These are phyloP conservation scores for Scheffersomyces insectosa DNA, from an alignment of 1,139 yeast species.

Conservation along the genomic window DNA sequence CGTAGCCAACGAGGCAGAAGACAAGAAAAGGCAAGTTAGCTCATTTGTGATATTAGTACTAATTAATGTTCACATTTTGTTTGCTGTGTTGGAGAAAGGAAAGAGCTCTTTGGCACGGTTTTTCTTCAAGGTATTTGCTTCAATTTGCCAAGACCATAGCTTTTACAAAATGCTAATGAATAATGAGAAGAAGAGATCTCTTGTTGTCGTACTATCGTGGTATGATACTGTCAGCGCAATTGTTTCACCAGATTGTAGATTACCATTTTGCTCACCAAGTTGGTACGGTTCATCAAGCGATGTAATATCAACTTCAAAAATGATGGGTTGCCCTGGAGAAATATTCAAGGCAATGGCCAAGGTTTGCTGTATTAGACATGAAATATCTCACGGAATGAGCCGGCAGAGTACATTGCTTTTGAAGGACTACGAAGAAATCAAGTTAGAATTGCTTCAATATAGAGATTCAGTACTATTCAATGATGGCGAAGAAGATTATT, in stretches of 20 bases:
- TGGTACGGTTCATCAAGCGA: conserved; percentile 51
- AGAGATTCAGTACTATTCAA: conserved; percentile 44
- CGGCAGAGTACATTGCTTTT: conserved; percentile 11
- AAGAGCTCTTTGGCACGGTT: conserved; percentile 49
- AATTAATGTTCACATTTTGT: conserved; percentile 52
- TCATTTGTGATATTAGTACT: conserved; percentile 51
- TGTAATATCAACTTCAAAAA: conserved; percentile 39
- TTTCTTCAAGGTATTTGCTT: conserved; percentile 49
- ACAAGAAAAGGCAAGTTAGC: conserved; percentile 37
- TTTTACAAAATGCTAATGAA: conserved; percentile 29
- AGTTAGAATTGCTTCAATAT: conserved; percentile 34
- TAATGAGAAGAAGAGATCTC: conserved; percentile 46
- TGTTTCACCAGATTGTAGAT: conserved; percentile 54
- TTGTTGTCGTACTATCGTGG: conserved; percentile 54
- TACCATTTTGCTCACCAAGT: conserved; percentile 49
- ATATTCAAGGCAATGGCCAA: conserved; percentile 45
- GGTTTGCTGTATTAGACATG: conserved; percentile 42
- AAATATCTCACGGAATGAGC: conserved; percentile 17
- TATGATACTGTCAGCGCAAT: conserved; percentile 56
- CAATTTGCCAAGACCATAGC: conserved; percentile 40
- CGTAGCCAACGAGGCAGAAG: conserved; percentile 27
- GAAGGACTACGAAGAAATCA: conserved; percentile 27
- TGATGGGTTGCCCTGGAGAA: conserved; percentile 63
- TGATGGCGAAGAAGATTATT: conserved; percentile 25
- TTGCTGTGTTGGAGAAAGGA: conserved; percentile 54